Evolutionary conservation across 1,139 yeast species (phyloP).

Genomic region (Suzukiozyma palmioleophila): DNA sequence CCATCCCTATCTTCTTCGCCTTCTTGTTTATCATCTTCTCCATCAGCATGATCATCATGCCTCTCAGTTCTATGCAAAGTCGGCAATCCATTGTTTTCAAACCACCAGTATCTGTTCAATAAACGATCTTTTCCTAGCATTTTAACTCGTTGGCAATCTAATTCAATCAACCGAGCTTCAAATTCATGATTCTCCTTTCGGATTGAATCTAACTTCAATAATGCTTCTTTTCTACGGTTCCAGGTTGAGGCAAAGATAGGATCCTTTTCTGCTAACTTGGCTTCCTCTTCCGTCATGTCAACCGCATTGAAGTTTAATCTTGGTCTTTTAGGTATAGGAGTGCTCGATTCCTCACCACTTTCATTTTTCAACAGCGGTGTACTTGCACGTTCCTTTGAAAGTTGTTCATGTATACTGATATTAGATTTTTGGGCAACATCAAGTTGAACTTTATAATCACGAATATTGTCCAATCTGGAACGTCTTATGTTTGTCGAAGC

Average conservation of each 20-base stretch:
- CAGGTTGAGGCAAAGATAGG: conserved; percentile 44
- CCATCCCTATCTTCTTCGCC: conserved; percentile 35
- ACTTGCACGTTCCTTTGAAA: conserved; percentile 9
- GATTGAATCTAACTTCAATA: conserved; percentile 39
- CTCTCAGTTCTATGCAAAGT: conserved; percentile 42
- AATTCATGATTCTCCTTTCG: conserved; percentile 45
- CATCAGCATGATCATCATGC: conserved; percentile 37
- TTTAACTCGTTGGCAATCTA: conserved; percentile 75
- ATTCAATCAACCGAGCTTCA: conserved; percentile 56
- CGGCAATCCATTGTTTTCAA: conserved; percentile 81
- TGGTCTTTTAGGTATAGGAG: conserved; percentile 14
- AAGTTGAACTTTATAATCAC: conserved; percentile 50
- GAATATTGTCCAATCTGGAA: conserved; percentile 61
- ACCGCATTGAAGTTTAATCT: conserved; percentile 25
- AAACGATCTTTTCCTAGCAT: conserved; percentile 79
- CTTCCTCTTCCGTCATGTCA: conserved; percentile 52
- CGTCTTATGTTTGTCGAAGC: conserved; percentile 60
- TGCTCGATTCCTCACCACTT: conserved; percentile 13
- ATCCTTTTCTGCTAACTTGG: conserved; percentile 40
- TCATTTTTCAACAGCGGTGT: neutral
- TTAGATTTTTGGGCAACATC: conserved; percentile 51
- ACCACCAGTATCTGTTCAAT: conserved; percentile 93
- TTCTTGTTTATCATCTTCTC: conserved; percentile 25
- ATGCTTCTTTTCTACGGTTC: conserved; percentile 35
- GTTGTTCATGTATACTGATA: conserved; percentile 28